Base-by-base conservation (phyloP, 129 eudicot species). In the Saussurea involucrata region DNA sequence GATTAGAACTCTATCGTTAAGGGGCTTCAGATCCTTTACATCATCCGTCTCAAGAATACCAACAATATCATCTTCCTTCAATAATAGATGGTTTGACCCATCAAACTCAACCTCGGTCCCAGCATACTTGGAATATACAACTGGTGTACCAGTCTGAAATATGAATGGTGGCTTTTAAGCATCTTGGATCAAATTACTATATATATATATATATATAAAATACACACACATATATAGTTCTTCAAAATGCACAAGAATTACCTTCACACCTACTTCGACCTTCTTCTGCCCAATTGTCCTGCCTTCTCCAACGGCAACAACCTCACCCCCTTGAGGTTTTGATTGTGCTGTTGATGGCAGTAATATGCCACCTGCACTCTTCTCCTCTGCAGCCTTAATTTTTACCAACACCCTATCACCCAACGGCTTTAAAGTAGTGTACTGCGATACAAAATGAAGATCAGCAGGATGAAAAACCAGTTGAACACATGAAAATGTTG, bases 241-340 rank as follows among this genome's bases (percentile, higher is more conserved):
- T 6, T 55, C 60, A 9, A 20, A 72, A 8, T 24, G 73, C 58
- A 8, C 6, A 24, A 49, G n/a, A 24, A 32, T 84, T 82, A 92
- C 97, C 97, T 92, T 78, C 42, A 92, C 80, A 28, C 77, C 44
- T 24, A 89, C 68, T 4, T 80, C 90, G 66, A 92, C 88, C 81
- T 87, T 80, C 29, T 65, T 86, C 63, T 86, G 83, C 18, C 97
- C 97, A 71, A 92, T 40, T 28, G 85, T 81, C 74, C 87, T 85
- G 42, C 97, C 97, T 72, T 92, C 97, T 71, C 97, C 97, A 27
- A 87, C 86, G 32, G 97, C 97, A 76, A 89, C 95, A n/a, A 92
- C 85, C 65, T 92, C 88, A 44, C 97, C 97, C 57, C 90, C 90
- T 81, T 92, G 95, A 63, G 97, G 90, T 32, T 89, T 92, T 24